A percentile compares a stretch with the other conserved stretches of the same genome.
Evolutionary conservation across 129 eudicot genomes (phyloP).

Genomic region (Chrysanthemum lavandulifolium): DNA sequence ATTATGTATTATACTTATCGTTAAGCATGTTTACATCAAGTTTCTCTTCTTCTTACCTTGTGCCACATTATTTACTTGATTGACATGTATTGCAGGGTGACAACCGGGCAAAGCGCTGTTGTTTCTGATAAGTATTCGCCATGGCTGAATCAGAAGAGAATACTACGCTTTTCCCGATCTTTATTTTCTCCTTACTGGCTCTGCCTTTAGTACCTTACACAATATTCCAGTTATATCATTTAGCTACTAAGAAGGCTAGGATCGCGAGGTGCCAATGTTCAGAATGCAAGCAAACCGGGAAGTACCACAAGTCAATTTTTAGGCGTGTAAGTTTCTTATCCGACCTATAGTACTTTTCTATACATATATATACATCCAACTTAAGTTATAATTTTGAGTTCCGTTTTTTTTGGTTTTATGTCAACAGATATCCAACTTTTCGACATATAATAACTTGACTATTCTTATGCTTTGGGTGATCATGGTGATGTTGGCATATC

Average conservation of each 20-base stretch:
- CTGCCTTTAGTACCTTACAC: constrained; percentile 95
- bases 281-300: constrained; percentile 78
- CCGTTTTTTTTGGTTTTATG: constrained; percentile 20
- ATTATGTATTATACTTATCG: neutral
- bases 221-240: constrained; percentile 60
- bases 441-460: constrained; percentile 80
- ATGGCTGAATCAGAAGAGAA: constrained; percentile 90
- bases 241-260: constrained; percentile 59
- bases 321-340: constrained; percentile 52
- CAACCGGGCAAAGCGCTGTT: constrained; percentile 12
- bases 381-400: constrained; percentile 8
- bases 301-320: constrained; percentile 77
- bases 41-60: constrained; percentile 3
- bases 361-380: neutral
- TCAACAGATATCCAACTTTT: constrained; percentile 85
- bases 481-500: constrained; percentile 67
- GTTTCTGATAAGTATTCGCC: constrained; percentile 15
- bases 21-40: neutral
- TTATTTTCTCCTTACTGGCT: constrained; percentile 78
- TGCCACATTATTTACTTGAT: constrained; percentile 10
- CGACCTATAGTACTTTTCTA: neutral
- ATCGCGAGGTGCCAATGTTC: constrained; percentile 76
- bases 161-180: constrained; percentile 82
- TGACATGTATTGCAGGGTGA: constrained; percentile 23
- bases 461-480: constrained; percentile 82